phyloP scores from a whole-genome alignment of 1,284 basidiomycete species.

The Boletus chippewaensis region DNA sequence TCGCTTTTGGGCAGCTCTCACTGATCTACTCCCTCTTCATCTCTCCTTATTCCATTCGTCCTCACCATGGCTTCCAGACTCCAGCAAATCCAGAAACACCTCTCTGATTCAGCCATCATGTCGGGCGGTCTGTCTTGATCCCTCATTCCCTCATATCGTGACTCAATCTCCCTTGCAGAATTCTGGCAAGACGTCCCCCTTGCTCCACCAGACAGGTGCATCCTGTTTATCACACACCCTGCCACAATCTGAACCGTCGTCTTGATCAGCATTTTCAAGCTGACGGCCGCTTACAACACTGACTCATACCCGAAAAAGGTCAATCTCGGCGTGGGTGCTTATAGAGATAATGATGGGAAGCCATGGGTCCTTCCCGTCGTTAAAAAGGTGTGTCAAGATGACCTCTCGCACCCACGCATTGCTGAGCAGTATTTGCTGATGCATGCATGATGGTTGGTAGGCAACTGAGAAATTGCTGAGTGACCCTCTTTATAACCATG shows the following conservation, averaged over 20 bases:
- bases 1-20: background rate
- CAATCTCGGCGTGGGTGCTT: constrained; percentile 89
- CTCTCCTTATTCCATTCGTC: background rate
- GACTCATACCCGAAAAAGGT: constrained; percentile 79
- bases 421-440: background rate
- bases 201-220: constrained; percentile 73
- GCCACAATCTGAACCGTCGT: background rate
- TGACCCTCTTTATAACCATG: constrained; percentile 79
- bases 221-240: constrained; percentile 3
- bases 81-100: constrained; percentile 43
- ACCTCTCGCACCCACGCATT: background rate
- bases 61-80: constrained; percentile 47
- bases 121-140: constrained; percentile 43
- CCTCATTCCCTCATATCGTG: background rate
- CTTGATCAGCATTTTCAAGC: constrained; percentile 76
- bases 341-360: constrained; percentile 79
- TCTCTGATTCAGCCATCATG: constrained; percentile 36
- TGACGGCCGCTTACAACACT: constrained; percentile 83
- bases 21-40: background rate
- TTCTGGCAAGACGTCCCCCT: constrained; percentile 67
- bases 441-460: constrained; percentile 35
- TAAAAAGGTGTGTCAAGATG: constrained; percentile 53
- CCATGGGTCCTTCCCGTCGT: constrained; percentile 93
- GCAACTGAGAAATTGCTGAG: constrained; percentile 67
- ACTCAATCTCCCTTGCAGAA: constrained; percentile 40